Evolutionary conservation across 2,329 filamentous ascomycete genomes (phyloP).

Genomic region (Penicillium concentricum): DNA sequence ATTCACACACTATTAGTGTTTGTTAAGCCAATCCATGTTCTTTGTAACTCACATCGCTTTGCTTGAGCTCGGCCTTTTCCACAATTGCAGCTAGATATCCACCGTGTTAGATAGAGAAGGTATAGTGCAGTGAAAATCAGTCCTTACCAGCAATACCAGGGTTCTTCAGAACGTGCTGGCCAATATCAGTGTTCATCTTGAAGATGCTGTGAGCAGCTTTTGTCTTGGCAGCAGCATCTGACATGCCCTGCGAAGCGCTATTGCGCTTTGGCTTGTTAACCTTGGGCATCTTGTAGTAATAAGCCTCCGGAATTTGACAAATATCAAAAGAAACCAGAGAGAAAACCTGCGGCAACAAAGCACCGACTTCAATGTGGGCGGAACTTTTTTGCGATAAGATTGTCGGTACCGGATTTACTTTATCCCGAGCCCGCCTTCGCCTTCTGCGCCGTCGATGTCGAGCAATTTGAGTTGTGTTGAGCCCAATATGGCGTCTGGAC

Average conservation of each 20-base stretch:
- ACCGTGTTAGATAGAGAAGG: not conserved
- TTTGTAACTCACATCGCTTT: slow-evolving; percentile 61
- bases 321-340: slow-evolving; percentile 2
- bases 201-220: slow-evolving; percentile 76
- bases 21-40: not conserved
- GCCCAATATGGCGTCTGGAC: slow-evolving; percentile 55
- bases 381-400: slow-evolving; percentile 31
- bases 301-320: not conserved
- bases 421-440: slow-evolving; percentile 11
- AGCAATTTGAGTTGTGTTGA: slow-evolving; percentile 3
- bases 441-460: slow-evolving; percentile 6
- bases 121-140: not conserved
- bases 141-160: slow-evolving; percentile 70
- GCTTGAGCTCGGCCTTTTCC: slow-evolving; percentile 84
- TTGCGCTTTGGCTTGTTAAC: slow-evolving; percentile 54
- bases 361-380: slow-evolving; percentile 19
- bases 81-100: slow-evolving; percentile 55
- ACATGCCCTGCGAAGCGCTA: slow-evolving; percentile 38
- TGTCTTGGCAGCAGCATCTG: slow-evolving; percentile 48
- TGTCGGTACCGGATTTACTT: slow-evolving; percentile 22
- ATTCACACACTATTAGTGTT: slow-evolving; percentile 2
- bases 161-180: slow-evolving; percentile 91
- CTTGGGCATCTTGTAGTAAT: slow-evolving; percentile 52
- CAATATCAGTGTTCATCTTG: slow-evolving; percentile 92
- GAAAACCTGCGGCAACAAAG: not conserved